Conservation (phyloP, 164 flowering plant genomes). For the Taxillus chinensis region DNA sequence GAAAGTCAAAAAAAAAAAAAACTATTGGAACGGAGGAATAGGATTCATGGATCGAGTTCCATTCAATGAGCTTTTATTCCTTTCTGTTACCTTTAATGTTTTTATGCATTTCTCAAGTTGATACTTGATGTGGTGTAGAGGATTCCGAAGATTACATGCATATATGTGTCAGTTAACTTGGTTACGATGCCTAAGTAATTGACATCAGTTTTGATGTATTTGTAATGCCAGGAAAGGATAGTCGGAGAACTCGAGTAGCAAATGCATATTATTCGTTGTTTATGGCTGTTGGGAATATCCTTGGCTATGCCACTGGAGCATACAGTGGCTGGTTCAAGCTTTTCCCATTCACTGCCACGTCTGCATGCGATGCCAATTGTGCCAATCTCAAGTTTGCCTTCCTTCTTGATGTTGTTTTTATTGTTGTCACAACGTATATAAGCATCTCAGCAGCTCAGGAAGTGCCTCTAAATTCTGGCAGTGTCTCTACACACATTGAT, state of each 20-base stretch:
- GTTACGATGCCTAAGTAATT: neutral
- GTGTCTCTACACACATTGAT: constrained; percentile 5
- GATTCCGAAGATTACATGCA: no score
- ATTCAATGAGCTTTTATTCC: no score
- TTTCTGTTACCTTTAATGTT: no score
- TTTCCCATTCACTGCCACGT: constrained; percentile 62
- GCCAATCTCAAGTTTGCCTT: constrained; percentile 95
- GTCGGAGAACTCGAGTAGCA: no score
- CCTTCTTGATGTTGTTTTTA: constrained; percentile 51
- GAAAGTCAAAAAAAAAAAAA: no score
- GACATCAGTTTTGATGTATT: constrained; percentile 4
- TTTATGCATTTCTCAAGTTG: no score
- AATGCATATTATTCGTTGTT: constrained; percentile 63
- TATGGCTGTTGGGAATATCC: constrained; percentile 92
- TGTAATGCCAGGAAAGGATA: constrained; percentile 56
- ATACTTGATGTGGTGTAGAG: no score
- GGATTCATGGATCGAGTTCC: no score
- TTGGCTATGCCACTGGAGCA: constrained; percentile 88
- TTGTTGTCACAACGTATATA: constrained; percentile 53
- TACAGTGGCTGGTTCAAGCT: constrained; percentile 73
- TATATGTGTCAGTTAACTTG: no score
- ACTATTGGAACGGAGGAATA: no score
- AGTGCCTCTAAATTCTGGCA: constrained; percentile 34
- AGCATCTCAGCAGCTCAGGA: constrained; percentile 68
- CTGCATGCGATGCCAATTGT: constrained; percentile 59